Evolutionary conservation across 208 protist genomes (phyloP).

Genomic region (Phytomonas sp.): DNA sequence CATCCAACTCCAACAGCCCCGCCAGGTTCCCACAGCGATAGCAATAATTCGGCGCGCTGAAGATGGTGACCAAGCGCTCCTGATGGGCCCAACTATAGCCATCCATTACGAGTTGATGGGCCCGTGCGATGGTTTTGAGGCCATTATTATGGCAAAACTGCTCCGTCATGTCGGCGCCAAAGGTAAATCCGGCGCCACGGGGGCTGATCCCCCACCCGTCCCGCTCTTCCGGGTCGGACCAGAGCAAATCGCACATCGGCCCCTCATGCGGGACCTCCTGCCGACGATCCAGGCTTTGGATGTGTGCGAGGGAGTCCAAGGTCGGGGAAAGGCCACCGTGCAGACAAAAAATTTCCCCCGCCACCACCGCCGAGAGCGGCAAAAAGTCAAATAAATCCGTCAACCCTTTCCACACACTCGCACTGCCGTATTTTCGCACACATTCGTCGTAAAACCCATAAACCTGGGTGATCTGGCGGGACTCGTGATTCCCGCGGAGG

Average conservation of each 20-base stretch:
- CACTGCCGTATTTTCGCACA: constrained; percentile 95
- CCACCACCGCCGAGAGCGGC: constrained; percentile 95
- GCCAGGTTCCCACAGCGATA: constrained; percentile 97
- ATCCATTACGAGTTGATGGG: constrained; percentile 97
- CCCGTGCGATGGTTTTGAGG: constrained; percentile 93
- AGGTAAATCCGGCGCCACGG: constrained; percentile 97
- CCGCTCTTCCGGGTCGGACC: constrained; percentile 97
- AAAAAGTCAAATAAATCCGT: constrained; percentile 98
- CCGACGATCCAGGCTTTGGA: constrained; percentile 92
- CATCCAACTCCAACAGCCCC: constrained; percentile 97
- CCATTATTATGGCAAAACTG: constrained; percentile 98
- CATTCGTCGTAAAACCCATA: constrained; percentile 99
- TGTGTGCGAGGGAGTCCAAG: constrained; percentile 91
- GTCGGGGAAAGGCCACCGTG: constrained; percentile 94
- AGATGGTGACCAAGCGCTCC: constrained; percentile 98
- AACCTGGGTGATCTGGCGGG: constrained; percentile 96
- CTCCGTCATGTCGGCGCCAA: constrained; percentile 96
- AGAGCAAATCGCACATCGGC: constrained; percentile 98
- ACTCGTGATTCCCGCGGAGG: constrained; percentile 98
- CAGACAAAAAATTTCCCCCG: constrained; percentile 96
- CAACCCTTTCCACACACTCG: constrained; percentile 95
- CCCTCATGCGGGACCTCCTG: constrained; percentile 99
- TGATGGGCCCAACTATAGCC: constrained; percentile 98
- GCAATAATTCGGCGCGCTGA: constrained; percentile 99
- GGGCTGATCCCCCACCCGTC: constrained; percentile 96